These are phyloP conservation scores for Globisporangium canariense DNA, from an alignment of 352 stramenopile genomes.

Conservation along the genomic window DNA sequence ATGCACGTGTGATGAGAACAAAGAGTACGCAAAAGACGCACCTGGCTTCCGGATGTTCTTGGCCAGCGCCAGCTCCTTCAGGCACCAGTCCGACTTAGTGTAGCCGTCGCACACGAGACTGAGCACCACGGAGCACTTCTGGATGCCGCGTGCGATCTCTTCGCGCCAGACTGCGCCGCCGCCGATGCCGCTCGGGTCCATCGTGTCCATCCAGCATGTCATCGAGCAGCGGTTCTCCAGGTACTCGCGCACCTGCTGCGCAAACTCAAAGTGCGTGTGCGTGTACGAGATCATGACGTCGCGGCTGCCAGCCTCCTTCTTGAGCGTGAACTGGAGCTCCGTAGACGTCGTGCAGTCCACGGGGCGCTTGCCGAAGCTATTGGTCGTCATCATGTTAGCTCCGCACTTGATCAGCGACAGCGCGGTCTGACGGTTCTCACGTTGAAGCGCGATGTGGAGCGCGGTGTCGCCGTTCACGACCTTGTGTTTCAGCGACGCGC, in stretches of 20 bases:
- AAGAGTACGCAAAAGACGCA: conserved; percentile 10
- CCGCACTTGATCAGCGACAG: conserved; percentile 67
- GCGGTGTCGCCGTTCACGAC: conserved; percentile 51
- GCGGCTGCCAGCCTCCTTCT: conserved; percentile 65
- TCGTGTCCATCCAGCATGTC: conserved; percentile 83
- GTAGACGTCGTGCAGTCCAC: conserved; percentile 82
- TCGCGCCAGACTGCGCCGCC: conserved; percentile 77
- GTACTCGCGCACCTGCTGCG: conserved; percentile 55
- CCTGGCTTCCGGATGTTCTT: conserved; percentile 70
- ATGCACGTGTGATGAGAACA: not conserved
- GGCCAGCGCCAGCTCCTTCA: conserved; percentile 77
- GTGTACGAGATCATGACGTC: conserved; percentile 86
- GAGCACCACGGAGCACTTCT: conserved; percentile 69
- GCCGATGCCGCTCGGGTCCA: conserved; percentile 76
- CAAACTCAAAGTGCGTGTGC: conserved; percentile 63
- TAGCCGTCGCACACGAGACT: conserved; percentile 73
- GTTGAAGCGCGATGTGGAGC: conserved; percentile 68
- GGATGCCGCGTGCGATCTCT: conserved; percentile 74
- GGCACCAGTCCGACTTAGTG: conserved; percentile 72
- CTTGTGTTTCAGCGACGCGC: conserved; percentile 43
- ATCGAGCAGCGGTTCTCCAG: conserved; percentile 54
- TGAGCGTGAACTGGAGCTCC: conserved; percentile 69
- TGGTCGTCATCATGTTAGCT: conserved; percentile 67
- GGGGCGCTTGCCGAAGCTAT: conserved; percentile 54
- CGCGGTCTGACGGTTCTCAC: conserved; percentile 65